These are phyloP conservation scores for Anthoceros angustus DNA, from an alignment of 225 moss, liverwort and hornwort species.

Conservation along the genomic window DNA sequence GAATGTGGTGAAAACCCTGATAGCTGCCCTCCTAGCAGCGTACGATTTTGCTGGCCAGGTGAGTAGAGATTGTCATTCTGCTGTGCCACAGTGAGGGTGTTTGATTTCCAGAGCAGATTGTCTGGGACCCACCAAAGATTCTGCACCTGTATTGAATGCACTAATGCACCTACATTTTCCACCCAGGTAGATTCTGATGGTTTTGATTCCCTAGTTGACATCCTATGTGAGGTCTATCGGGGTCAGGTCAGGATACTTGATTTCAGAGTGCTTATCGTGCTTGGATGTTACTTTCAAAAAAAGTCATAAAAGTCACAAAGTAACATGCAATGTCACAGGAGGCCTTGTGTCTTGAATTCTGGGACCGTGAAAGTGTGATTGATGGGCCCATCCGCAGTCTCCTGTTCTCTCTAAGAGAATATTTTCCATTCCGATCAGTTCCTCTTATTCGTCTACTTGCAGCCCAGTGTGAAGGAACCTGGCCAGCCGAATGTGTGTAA, in stretches of 20 bases:
- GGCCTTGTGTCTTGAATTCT: constrained; percentile 86
- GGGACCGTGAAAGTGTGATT: constrained; percentile 95
- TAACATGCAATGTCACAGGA: constrained; percentile 27
- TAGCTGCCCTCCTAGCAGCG: constrained; percentile 86
- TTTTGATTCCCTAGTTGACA: constrained; percentile 55
- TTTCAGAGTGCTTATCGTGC: not conserved
- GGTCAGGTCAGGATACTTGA: constrained; percentile 44
- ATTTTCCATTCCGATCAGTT: constrained; percentile 68
- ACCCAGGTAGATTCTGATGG: constrained; percentile 64
- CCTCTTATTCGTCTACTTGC: constrained; percentile 81
- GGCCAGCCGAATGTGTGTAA: constrained; percentile 98
- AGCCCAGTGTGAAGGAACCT: constrained; percentile 80
- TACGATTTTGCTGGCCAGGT: constrained; percentile 74
- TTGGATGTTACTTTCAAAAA: too few relatives aligned
- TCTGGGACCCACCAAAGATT: not conserved
- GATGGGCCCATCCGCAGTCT: constrained; percentile 89
- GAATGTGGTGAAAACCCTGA: constrained; percentile 86
- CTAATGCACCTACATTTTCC: not conserved
- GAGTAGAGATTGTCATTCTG: not conserved
- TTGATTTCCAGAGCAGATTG: not conserved
- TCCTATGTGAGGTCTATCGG: constrained; percentile 85
- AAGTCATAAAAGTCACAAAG: not conserved
- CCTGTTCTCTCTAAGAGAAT: constrained; percentile 60
- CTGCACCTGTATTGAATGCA: not conserved
- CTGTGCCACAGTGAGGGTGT: not conserved